Base-by-base conservation (phyloP, 2,329 filamentous ascomycete genomes). In the Colletotrichum neosansevieriae region DNA sequence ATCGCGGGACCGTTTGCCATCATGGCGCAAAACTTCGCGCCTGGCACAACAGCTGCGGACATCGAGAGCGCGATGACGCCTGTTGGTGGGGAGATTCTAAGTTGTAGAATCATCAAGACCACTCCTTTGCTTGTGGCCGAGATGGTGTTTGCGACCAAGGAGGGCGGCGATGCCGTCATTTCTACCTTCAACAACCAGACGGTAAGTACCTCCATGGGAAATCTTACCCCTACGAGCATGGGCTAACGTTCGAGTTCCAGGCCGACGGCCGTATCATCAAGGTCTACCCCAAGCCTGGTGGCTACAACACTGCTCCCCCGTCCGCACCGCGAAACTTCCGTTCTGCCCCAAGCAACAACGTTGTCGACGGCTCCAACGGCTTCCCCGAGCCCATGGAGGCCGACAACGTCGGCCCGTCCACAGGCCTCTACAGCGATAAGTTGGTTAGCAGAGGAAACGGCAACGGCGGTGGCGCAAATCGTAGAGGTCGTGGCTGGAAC, bases 61-160 rank as follows among this genome's bases (percentile, higher is more conserved):
- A 93, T 96, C 68, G 92, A 94, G 82, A 92, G 90, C 73, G 93
- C 93, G 64, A 90, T 96, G 88, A 87, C 85, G n/a, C 89, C 89
- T 0, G 82, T 92, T n/a, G 92, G 91, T 44, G 92, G 91, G 34
- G 84, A 90, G 69, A 85, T 94, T 74, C 75, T 86, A 24, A 88
- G 86, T 74, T 95, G 92, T 80, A 86, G 84, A 40, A 81, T 96
- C 44, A 79, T 94, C 64, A 89, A 91, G 75, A 85, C 89, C 4
- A 81, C 82, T 32, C 93, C 93, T 0, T 90, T 91, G 4, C 88
- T 96, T 58, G 90, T 94, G 75, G 91, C 91, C 21, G 93, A 96
- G 80, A 88, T 96, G 76, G 84, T 90, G 4, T 94, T 95, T 75
- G 85, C 89, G 71, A 90, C 88, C 67, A 89, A 87, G 73, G 88